A percentile compares a stretch with the other conserved stretches of the same genome.
These are phyloP conservation scores for Coprinellus aureogranulatus DNA, from an alignment of 768 basidiomycete genomes.

Conservation along the genomic window DNA sequence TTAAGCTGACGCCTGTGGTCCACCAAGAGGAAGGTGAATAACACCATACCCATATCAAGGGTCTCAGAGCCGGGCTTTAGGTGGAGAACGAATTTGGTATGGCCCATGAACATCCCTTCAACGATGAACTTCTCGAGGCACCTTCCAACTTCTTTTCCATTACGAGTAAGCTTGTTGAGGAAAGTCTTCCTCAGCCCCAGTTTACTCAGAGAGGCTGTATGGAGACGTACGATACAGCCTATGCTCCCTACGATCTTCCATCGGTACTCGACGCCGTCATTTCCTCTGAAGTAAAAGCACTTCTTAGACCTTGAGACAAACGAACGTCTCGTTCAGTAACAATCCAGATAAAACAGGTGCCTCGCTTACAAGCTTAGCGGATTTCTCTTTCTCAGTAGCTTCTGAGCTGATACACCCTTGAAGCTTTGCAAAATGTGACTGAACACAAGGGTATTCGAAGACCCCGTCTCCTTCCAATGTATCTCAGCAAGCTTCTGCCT, in stretches of 20 bases:
- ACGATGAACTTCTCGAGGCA: not conserved
- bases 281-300: not conserved
- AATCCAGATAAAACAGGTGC: not conserved
- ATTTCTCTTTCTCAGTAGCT: not conserved
- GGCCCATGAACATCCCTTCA: slow-evolving; percentile 1
- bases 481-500: not conserved
- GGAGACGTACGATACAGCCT: not conserved
- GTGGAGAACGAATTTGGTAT: not conserved
- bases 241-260: not conserved
- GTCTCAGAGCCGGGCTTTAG: not conserved
- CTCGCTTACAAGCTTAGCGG: not conserved
- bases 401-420: not conserved
- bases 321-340: not conserved
- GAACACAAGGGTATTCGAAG: not conserved
- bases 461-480: not conserved
- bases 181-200: no score
- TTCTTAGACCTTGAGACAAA: not conserved
- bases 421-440: not conserved
- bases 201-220: not conserved
- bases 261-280: not conserved
- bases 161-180: slow-evolving; percentile 1
- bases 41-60: not conserved
- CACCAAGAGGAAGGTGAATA: not conserved
- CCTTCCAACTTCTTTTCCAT: not conserved
- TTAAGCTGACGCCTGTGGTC: not conserved